Base-by-base conservation (phyloP, 352 stramenopile genomes). In the Phytophthora meadii region DNA sequence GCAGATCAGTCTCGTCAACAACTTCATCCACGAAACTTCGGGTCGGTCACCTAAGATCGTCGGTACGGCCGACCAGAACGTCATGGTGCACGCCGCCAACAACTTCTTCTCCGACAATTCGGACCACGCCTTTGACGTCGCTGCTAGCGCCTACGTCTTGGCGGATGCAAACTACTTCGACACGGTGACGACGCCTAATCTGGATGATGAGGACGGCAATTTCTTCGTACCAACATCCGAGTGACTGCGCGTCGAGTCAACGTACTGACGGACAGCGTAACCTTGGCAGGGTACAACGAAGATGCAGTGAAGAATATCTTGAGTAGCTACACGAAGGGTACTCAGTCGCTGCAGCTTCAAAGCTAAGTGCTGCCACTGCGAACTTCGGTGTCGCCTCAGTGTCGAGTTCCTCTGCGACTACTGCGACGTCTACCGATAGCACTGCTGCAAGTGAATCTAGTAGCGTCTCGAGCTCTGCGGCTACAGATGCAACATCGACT, bases 11-110 rank as follows among this genome's bases (percentile, higher is more conserved):
- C 59, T 82, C 34, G 34, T 85, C 19, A 71, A 53, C 36, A 68
- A 68, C 51, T 68, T 41, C 42, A 68, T 57, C 51, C 60, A 68
- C 51, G 19, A 56, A 27, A 76, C 68, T 6, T 80, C 73, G 5
- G 73, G 67, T 9, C 76, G 76, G 3, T 70, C 66, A 4, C 76
- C 76, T 10, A 84, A 84, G 62, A 62, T 81, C 19, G 49, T 52
- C 8, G 67, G 65, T 34, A 61, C 53, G 4, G 46, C 47, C 62
- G 27, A 65, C 45, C 57, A 76, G 32, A 70, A 49, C 40, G 56
- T 68, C 3, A 44, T 75, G n/a, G 51, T 72, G 19, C 65, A 77
- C 46, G 61, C 61, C n/a, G 61, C 40, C 51, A 72, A 72, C 61
- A 74, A 78, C 56, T 72, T 72, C 61, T 71, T 68, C 30, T 40